Evolutionary conservation across 2,329 filamentous ascomycete genomes (phyloP), one percentile per base, ranked within the genome.

Genomic region (Exophiala sideris): DNA sequence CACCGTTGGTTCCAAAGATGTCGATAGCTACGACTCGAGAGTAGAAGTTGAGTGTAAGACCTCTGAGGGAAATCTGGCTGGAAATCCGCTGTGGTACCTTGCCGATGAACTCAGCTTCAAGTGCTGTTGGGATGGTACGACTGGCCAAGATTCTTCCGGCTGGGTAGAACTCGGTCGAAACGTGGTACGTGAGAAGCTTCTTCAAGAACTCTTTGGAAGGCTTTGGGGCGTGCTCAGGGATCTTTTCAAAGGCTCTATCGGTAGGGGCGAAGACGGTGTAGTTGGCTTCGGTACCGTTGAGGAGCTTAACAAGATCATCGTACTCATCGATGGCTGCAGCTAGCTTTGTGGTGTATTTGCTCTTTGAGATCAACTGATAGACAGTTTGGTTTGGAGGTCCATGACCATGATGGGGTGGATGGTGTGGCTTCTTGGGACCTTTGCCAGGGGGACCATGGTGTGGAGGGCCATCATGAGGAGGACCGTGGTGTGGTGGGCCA

Each of bases 241-340:
- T 77, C 71, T 80, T 82, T 54, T 86, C 82, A 63, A 96, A 92
- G 0, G 90, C 90, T 46, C 78, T 74, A 68, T 96, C 83, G 1
- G 82, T 84, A 0, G 91, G 91, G 1, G 88, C 87, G 65, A 96
- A 95, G 47, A 94, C 71, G 1, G 91, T 96, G 66, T 86, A 83
- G 70, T 92, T 91, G 18, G 81, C 76, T 34, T 80, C 73, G 1
- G 88, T 92, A 65, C 81, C 81, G 72, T 95, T 94, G 24, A 96
- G 80, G 3, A 84, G 69, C 50, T 86, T 70, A 34, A 92, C 84
- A 0, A 96, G 74, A 48, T 89, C 83, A 1, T 84, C 79, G 67
- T 88, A 85, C 57, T 90, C 79, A 57, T 87, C 79, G 62, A 96
- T 80, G n/a, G 91, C 75, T 66, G 86, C 81, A 24, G 86, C 84